These are phyloP conservation scores for Clathrus columnatus DNA, from an alignment of 768 basidiomycete genomes.

Conservation along the genomic window DNA sequence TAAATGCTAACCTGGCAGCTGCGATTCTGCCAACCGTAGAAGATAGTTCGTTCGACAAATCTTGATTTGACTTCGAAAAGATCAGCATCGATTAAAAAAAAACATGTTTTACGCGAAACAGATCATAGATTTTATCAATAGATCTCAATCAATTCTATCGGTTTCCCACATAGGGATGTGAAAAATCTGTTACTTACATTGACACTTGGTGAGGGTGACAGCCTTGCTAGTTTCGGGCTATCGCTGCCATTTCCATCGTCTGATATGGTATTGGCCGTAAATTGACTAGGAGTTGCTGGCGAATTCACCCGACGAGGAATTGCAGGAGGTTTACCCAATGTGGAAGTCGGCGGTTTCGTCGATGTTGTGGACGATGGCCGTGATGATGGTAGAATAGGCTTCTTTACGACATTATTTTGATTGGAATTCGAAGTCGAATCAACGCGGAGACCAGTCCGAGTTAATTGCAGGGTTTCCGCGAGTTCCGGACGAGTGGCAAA, in stretches of 20 bases:
- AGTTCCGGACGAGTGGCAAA: conserved; percentile 66
- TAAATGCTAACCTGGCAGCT: conserved; percentile 43
- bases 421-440: neutral
- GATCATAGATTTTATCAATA: neutral
- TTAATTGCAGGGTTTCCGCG: conserved; percentile 1
- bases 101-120: no score
- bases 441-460: neutral
- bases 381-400: conserved; percentile 4
- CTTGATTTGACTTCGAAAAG: conserved; percentile 25
- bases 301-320: neutral
- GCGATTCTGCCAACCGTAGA: conserved; percentile 45
- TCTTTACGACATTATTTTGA: neutral
- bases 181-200: neutral
- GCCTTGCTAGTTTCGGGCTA: neutral
- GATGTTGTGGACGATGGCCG: neutral
- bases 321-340: neutral
- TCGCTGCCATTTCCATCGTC: neutral
- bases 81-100: neutral
- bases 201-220: neutral
- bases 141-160: conserved; percentile 19
- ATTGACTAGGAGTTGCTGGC: neutral
- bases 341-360: neutral
- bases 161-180: neutral
- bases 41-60: conserved; percentile 23
- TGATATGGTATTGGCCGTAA: no score